Evolutionary conservation across 768 basidiomycete genomes (phyloP), one percentile per base, ranked within the genome.

Genomic region (Wakefieldia striispora): DNA sequence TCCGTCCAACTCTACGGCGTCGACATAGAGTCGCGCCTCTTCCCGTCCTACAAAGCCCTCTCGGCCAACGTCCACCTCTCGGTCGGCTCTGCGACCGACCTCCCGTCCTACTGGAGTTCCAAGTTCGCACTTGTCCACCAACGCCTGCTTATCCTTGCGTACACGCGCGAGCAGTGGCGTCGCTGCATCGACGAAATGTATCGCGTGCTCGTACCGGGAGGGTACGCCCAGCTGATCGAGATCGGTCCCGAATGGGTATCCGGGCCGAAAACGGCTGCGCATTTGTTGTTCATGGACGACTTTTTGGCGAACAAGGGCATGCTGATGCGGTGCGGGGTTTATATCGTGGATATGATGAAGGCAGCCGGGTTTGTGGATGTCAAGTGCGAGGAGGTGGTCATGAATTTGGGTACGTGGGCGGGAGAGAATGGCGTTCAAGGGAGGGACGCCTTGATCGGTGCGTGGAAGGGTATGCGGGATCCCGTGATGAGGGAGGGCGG

Each of bases 121-220:
- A 61, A 57, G 16, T 72, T 72, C 50, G 16, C 47, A 3, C 56
- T 72, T 35, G 56, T 71, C 14, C 56, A 70, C 24, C 71, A 72
- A 24, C 61, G 70, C 0, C 57, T 72, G 17, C 55, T 71, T 2
- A 53, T 69, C 7, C 55, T 45, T 5, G 70, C 60, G 1, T 63
- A 72, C 24, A 56, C 60, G 0, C 49, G 40, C 8, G 55, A 55
- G 2, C 62, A 71, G 13, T 72, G 71, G 71, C 43, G 21, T 6
- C 27, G 45, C 0, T 56, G 39, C 6, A 48, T 70, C 13, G 21
- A 45, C 3, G 71, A 68, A 29, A 63, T 70, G 8, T 60, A 56
- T 40, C 58, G 70, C 5, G 66, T 69, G 1, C 61, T 72, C 31
- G 49, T 13, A 2, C 70, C 69, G 0, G 69, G 70, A 2, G 70